A percentile compares a stretch with the other conserved stretches of the same genome.
phyloP scores from a whole-genome alignment of 2,329 filamentous ascomycete species.

The Xylaria sp. region DNA sequence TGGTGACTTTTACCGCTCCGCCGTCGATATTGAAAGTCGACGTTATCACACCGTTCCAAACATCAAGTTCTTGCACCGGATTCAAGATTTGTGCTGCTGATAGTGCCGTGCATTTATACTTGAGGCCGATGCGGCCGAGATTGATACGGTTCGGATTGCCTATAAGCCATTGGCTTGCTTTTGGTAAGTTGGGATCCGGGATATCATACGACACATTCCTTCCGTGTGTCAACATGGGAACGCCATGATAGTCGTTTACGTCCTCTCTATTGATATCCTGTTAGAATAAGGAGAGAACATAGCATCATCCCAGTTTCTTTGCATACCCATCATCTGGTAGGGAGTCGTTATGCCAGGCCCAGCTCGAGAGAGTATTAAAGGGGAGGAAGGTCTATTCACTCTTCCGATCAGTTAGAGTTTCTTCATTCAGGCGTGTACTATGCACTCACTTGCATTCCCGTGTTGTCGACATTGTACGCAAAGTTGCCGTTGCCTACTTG shows the following conservation, averaged over 20 bases:
- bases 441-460: slow-evolving; percentile 44
- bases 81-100: slow-evolving; percentile 46
- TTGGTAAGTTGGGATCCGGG: slow-evolving; percentile 51
- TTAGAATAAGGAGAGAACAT: not conserved
- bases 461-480: slow-evolving; percentile 49
- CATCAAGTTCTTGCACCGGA: slow-evolving; percentile 51
- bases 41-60: slow-evolving; percentile 55
- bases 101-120: slow-evolving; percentile 50
- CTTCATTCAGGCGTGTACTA: not conserved
- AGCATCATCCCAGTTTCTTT: not conserved
- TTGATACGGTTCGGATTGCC: slow-evolving; percentile 60
- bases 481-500: slow-evolving; percentile 49
- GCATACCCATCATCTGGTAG: slow-evolving; percentile 53
- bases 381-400: slow-evolving; percentile 43
- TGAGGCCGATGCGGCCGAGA: slow-evolving; percentile 56
- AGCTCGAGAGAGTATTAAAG: slow-evolving; percentile 48
- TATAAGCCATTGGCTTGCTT: slow-evolving; percentile 63
- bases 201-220: slow-evolving; percentile 54
- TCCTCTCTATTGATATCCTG: slow-evolving; percentile 40
- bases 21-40: slow-evolving; percentile 53
- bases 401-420: slow-evolving; percentile 1
- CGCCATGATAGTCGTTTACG: slow-evolving; percentile 50
- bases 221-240: slow-evolving; percentile 51
- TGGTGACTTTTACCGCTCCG: slow-evolving; percentile 50
- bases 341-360: slow-evolving; percentile 49